Percentiles rank a stretch among this genome's conserved stretches.
phyloP scores from a whole-genome alignment of 805 yeast genomes.

The Blastobotrys peoriensis region DNA sequence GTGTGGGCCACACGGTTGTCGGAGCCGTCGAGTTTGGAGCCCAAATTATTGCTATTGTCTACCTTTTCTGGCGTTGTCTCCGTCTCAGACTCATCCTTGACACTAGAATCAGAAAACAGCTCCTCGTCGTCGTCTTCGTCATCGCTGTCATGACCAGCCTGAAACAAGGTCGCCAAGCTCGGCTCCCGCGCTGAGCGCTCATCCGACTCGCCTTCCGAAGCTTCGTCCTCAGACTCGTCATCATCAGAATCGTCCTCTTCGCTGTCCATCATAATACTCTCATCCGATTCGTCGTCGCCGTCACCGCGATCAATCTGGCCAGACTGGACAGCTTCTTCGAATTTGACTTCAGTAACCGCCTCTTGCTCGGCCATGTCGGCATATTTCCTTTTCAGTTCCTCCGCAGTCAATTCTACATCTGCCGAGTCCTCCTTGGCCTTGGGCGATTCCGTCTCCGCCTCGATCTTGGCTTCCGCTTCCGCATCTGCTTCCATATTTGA shows the following conservation, averaged over 20 bases:
- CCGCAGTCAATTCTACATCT: too few species aligned
- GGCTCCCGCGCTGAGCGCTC: slow-evolving; percentile 3
- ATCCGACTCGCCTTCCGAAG: slow-evolving; percentile 5
- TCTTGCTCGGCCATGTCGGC: too few species aligned
- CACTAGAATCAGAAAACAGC: slow-evolving; percentile 7
- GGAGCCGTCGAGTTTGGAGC: background rate
- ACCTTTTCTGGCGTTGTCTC: slow-evolving; percentile 3
- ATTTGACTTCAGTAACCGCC: too few species aligned
- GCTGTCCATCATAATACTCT: slow-evolving; percentile 20
- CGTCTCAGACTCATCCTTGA: slow-evolving; percentile 5
- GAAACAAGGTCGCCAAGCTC: slow-evolving; percentile 1
- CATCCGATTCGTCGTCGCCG: slow-evolving; percentile 21
- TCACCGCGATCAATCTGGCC: slow-evolving; percentile 43
- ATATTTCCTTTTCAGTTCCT: too few species aligned
- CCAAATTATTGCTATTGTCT: background rate
- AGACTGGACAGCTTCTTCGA: slow-evolving; percentile 1
- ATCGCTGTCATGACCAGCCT: background rate
- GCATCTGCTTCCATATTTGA: slow-evolving; percentile 34
- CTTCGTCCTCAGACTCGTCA: slow-evolving; percentile 17
- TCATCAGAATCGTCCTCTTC: slow-evolving; percentile 15
- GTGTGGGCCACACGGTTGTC: background rate
- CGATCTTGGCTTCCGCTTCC: slow-evolving; percentile 20
- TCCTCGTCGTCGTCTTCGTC: slow-evolving; percentile 13
- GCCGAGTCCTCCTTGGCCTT: too few species aligned
- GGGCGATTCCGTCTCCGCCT: too few species aligned